phyloP scores from a whole-genome alignment of 2,329 filamentous ascomycete genomes.

The Clonostachys solani region DNA sequence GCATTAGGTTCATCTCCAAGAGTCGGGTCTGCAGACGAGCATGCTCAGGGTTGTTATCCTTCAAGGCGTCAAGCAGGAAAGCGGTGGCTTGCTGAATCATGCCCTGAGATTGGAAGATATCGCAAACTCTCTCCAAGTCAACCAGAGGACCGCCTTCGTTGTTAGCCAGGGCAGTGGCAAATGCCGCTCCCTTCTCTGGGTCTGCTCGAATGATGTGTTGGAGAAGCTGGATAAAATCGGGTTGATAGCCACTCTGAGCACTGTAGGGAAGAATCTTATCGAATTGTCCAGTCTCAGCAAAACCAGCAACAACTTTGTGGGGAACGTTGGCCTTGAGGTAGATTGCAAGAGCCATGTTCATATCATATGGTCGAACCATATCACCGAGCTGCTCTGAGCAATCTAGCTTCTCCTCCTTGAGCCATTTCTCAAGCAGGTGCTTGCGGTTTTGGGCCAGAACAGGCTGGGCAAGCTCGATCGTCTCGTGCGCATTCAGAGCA shows the following conservation, averaged over 20 bases:
- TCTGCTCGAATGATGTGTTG: slow-evolving; percentile 90
- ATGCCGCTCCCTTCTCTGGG: slow-evolving; percentile 91
- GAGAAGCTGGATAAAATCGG: slow-evolving; percentile 90
- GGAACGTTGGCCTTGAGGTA: slow-evolving; percentile 89
- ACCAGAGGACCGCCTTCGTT: slow-evolving; percentile 83
- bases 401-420: slow-evolving; percentile 92
- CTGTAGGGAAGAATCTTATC: slow-evolving; percentile 95
- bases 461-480: slow-evolving; percentile 86
- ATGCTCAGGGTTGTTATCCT: slow-evolving; percentile 92
- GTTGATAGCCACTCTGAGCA: slow-evolving; percentile 78
- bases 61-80: slow-evolving; percentile 93
- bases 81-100: slow-evolving; percentile 97
- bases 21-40: slow-evolving; percentile 89
- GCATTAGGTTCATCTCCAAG: slow-evolving; percentile 96
- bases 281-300: slow-evolving; percentile 94
- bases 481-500: slow-evolving; percentile 86
- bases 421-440: slow-evolving; percentile 96
- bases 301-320: slow-evolving; percentile 90
- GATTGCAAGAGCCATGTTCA: slow-evolving; percentile 80
- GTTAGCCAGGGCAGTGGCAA: slow-evolving; percentile 87
- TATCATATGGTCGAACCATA: slow-evolving; percentile 83
- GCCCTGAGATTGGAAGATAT: slow-evolving; percentile 96
- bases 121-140: slow-evolving; percentile 90
- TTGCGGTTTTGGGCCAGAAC: slow-evolving; percentile 93
- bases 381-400: slow-evolving; percentile 97